Percentiles rank a stretch among this genome's conserved stretches.
These are phyloP conservation scores for Cyclotella baltica DNA, from an alignment of 108 stramenopile genomes.

Conservation along the genomic window DNA sequence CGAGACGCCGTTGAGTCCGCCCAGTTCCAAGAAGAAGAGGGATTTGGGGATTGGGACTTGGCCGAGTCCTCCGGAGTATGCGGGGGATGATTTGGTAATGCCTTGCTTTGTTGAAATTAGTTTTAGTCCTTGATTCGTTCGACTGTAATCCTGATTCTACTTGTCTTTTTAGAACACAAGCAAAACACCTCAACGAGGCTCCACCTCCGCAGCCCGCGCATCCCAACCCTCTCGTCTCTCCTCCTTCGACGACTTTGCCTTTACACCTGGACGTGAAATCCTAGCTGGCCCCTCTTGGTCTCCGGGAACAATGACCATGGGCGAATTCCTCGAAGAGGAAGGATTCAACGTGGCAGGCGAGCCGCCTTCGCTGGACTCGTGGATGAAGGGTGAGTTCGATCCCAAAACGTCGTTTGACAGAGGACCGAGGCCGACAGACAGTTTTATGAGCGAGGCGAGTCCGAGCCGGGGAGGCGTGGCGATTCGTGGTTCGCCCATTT, in stretches of 20 bases:
- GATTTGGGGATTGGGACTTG: conserved; percentile 17
- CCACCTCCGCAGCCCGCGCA: not conserved
- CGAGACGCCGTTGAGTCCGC: conserved; percentile 28
- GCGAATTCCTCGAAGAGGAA: conserved; percentile 37
- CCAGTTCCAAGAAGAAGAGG: conserved; percentile 42
- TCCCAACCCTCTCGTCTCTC: not conserved
- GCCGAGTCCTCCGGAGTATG: conserved; percentile 18
- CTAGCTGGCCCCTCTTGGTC: conserved; percentile 20
- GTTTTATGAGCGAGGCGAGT: not conserved
- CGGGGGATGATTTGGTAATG: conserved; percentile 10
- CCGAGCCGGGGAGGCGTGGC: conserved; percentile 32
- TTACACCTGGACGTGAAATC: conserved; percentile 23
- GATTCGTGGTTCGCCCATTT: conserved; percentile 50
- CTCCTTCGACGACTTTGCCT: conserved; percentile 14
- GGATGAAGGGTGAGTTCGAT: not conserved
- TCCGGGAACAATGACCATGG: conserved; percentile 16
- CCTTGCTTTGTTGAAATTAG: not conserved
- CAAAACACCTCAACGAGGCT: conserved; percentile 11
- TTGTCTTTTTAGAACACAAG: conserved; percentile 1
- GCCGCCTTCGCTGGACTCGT: not conserved
- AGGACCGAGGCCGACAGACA: not conserved
- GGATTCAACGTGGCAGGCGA: conserved; percentile 10
- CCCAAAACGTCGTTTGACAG: not conserved
- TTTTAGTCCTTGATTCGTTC: not conserved
- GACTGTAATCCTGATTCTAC: not conserved